Percentiles rank a stretch among this genome's conserved stretches.
Conservation (phyloP, 2,329 filamentous ascomycete genomes). For the Alternaria longipes region DNA sequence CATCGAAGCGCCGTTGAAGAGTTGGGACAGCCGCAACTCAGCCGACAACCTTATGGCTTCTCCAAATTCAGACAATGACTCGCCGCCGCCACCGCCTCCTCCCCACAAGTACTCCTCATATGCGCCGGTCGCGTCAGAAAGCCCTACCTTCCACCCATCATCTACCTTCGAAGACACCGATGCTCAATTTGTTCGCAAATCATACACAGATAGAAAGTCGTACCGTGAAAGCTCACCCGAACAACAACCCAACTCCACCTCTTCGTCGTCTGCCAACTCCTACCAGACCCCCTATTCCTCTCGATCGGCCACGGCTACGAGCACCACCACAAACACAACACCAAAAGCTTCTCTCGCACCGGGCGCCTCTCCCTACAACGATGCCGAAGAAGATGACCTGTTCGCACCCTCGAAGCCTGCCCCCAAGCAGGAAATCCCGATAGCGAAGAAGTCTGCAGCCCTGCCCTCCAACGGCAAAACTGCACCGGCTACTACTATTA, state of each 20-base stretch:
- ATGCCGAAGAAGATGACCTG: slow-evolving; percentile 44
- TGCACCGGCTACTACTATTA: slow-evolving; percentile 17
- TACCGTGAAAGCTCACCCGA: slow-evolving; percentile 36
- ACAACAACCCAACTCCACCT: slow-evolving; percentile 33
- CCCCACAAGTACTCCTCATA: slow-evolving; percentile 47
- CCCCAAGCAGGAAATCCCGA: slow-evolving; percentile 14
- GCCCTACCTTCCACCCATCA: slow-evolving; percentile 38
- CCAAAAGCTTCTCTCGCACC: slow-evolving; percentile 38
- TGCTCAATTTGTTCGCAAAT: slow-evolving; percentile 40
- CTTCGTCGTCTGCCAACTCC: slow-evolving; percentile 44
- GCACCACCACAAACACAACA: slow-evolving; percentile 40
- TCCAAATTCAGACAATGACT: slow-evolving; percentile 47
- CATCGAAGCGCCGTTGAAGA: slow-evolving; percentile 60
- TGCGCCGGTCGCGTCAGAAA: slow-evolving; percentile 45
- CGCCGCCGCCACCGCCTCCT: slow-evolving; percentile 45
- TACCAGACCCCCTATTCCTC: slow-evolving; percentile 47
- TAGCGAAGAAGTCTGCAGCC: slow-evolving; percentile 17
- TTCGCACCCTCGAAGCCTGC: slow-evolving; percentile 34
- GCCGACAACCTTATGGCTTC: slow-evolving; percentile 60
- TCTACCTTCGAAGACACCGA: slow-evolving; percentile 41
- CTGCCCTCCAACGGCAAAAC: slow-evolving; percentile 22
- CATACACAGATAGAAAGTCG: slow-evolving; percentile 36
- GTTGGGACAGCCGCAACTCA: slow-evolving; percentile 62
- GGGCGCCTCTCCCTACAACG: slow-evolving; percentile 25
- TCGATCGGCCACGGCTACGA: slow-evolving; percentile 37